These are phyloP conservation scores for Trichoderma sp. DNA, from an alignment of 2,329 filamentous ascomycete genomes.

Conservation along the genomic window DNA sequence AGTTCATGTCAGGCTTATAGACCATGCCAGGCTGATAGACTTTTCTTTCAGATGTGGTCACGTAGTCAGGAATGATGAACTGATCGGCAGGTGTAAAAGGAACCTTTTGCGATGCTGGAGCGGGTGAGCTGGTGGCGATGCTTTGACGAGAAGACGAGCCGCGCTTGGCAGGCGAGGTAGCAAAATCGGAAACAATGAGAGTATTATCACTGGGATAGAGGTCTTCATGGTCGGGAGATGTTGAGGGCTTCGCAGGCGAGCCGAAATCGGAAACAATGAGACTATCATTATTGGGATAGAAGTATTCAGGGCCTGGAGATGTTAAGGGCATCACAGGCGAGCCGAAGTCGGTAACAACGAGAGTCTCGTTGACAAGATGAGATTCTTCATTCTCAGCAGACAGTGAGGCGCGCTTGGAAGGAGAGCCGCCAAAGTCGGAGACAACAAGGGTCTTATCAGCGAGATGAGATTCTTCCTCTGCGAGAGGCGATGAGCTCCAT, in stretches of 20 bases:
- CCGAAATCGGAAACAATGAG: conserved; percentile 17
- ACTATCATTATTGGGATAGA: not conserved
- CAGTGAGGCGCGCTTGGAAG: not conserved
- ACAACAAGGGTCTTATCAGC: conserved; percentile 21
- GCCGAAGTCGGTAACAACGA: conserved; percentile 3
- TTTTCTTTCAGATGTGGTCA: not conserved
- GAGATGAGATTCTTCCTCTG: not conserved
- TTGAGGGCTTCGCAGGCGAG: not conserved
- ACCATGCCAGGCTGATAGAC: not conserved
- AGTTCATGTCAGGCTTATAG: not conserved
- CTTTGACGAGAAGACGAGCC: not conserved
- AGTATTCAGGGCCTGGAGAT: not conserved
- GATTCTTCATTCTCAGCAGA: not conserved
- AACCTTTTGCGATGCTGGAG: not conserved
- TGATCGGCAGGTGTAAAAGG: not conserved
- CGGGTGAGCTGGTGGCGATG: not conserved
- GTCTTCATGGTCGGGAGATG: not conserved
- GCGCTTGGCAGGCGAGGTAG: not conserved
- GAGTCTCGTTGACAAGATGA: not conserved
- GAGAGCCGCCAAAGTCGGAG: not conserved
- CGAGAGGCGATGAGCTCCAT: not conserved
- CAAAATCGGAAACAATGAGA: conserved; percentile 18
- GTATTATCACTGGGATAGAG: not conserved
- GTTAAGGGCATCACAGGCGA: not conserved
- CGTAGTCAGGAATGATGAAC: not conserved